A percentile compares a stretch with the other conserved stretches of the same genome.
phyloP scores from a whole-genome alignment of 1,139 yeast species.

The Sugiyamaella novakii region DNA sequence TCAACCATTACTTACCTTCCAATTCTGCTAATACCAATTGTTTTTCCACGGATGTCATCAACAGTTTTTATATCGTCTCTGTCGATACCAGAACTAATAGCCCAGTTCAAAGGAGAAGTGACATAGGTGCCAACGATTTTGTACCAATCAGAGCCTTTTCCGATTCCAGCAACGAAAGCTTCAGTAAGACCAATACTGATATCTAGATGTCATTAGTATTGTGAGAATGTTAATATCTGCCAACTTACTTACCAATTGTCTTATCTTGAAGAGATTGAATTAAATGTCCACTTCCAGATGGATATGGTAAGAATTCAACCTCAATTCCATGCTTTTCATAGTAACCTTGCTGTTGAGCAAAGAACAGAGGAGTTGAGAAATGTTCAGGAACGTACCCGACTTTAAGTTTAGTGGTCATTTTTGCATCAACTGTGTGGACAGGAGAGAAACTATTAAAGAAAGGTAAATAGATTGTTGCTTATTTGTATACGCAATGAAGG shows the following conservation, averaged over 20 bases:
- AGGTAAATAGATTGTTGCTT: background rate
- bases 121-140: constrained; percentile 81
- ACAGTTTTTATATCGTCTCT: constrained; percentile 56
- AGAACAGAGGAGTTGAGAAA: constrained; percentile 80
- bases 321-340: constrained; percentile 50
- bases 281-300: constrained; percentile 87
- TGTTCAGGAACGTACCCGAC: constrained; percentile 93
- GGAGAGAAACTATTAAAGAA: background rate
- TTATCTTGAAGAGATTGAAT: constrained; percentile 68
- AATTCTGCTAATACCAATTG: constrained; percentile 81
- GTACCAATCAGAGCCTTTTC: constrained; percentile 66
- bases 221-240: background rate
- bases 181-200: constrained; percentile 88
- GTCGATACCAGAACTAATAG: constrained; percentile 72
- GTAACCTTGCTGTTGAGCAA: constrained; percentile 64
- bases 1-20: too few species aligned
- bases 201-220: constrained; percentile 37
- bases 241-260: constrained; percentile 51
- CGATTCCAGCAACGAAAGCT: constrained; percentile 82
- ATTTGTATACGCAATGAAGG: too few species aligned
- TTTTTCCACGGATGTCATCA: constrained; percentile 59
- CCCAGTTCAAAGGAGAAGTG: constrained; percentile 82
- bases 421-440: background rate
- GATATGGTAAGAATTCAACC: constrained; percentile 69
- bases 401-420: constrained; percentile 35